These are phyloP conservation scores for Candida lessepsii DNA, from an alignment of 805 yeast species.

Conservation along the genomic window DNA sequence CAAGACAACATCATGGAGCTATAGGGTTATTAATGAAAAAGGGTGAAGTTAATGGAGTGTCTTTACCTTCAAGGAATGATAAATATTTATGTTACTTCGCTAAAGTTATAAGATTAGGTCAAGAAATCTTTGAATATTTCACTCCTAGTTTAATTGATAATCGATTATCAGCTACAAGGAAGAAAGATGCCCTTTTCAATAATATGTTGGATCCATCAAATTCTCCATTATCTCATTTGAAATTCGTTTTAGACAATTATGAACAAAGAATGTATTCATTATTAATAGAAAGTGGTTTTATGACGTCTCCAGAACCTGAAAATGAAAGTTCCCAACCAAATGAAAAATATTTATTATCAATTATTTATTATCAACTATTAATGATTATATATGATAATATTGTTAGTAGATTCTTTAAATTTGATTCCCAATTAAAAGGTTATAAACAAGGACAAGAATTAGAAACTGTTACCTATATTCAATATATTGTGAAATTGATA, in stretches of 20 bases:
- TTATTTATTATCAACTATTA: conserved; percentile 49
- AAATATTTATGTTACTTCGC: conserved; percentile 45
- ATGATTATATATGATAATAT: conserved; percentile 53
- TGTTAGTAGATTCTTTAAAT: conserved; percentile 36
- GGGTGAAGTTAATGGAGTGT: conserved; percentile 18
- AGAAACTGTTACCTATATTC: conserved; percentile 32
- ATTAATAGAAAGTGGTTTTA: conserved; percentile 41
- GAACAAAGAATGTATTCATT: conserved; percentile 41
- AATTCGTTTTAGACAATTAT: conserved; percentile 34
- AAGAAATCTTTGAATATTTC: conserved; percentile 45
- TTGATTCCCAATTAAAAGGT: conserved; percentile 10
- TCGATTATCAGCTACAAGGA: conserved; percentile 1
- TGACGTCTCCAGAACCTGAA: conserved; percentile 21
- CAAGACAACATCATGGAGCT: conserved; percentile 41
- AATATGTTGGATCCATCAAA: conserved; percentile 16
- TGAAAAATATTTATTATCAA: conserved; percentile 39
- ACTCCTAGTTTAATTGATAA: conserved; percentile 23
- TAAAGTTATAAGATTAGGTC: conserved; percentile 47
- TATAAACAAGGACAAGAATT: conserved; percentile 10
- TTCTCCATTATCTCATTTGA: conserved; percentile 16
- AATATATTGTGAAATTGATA: conserved; percentile 41
- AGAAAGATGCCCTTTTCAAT: conserved; percentile 13
- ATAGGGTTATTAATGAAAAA: conserved; percentile 14
- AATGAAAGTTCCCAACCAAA: conserved; percentile 22
- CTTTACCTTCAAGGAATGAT: conserved; percentile 30